Conservation (phyloP, 257 asterid genomes). For the Gardenia jasminoides region DNA sequence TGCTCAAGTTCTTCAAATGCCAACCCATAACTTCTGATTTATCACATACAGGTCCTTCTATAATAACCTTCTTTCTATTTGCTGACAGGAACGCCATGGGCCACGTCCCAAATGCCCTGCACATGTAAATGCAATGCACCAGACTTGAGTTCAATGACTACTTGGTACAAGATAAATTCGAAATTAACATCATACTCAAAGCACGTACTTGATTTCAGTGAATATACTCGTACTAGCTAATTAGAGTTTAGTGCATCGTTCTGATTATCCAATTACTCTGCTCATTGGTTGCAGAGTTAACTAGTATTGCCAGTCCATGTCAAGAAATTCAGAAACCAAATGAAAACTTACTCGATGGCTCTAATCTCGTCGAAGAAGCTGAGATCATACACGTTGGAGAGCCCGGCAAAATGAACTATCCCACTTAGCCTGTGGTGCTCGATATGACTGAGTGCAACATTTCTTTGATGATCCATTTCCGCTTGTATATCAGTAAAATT, state of each 20-base stretch:
- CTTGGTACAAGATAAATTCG: too few relatives aligned
- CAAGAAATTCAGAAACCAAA: not conserved
- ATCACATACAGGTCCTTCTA: slow-evolving; percentile 80
- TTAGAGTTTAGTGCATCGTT: not conserved
- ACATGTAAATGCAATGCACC: not conserved
- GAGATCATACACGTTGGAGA: slow-evolving; percentile 74
- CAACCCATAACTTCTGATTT: slow-evolving; percentile 78
- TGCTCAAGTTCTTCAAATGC: slow-evolving; percentile 72
- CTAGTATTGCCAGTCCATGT: not conserved
- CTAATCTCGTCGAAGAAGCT: slow-evolving; percentile 73
- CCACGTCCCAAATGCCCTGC: slow-evolving; percentile 88
- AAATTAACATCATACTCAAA: not conserved
- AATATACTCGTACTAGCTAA: too few relatives aligned
- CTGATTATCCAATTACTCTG: not conserved
- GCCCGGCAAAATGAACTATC: slow-evolving; percentile 83
- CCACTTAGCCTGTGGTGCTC: slow-evolving; percentile 89
- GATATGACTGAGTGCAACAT: slow-evolving; percentile 79
- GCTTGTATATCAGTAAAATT: slow-evolving; percentile 52
- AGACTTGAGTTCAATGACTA: not conserved
- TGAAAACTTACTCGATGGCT: slow-evolving; percentile 63
- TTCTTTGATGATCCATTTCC: slow-evolving; percentile 84
- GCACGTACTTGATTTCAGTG: too few relatives aligned
- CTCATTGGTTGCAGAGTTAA: not conserved
- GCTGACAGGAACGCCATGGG: slow-evolving; percentile 68
- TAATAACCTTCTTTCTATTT: slow-evolving; percentile 51